Evolutionary conservation across 2,329 filamentous ascomycete genomes (phyloP), one percentile per base, ranked within the genome.

Genomic region (Trichoderma koningii): DNA sequence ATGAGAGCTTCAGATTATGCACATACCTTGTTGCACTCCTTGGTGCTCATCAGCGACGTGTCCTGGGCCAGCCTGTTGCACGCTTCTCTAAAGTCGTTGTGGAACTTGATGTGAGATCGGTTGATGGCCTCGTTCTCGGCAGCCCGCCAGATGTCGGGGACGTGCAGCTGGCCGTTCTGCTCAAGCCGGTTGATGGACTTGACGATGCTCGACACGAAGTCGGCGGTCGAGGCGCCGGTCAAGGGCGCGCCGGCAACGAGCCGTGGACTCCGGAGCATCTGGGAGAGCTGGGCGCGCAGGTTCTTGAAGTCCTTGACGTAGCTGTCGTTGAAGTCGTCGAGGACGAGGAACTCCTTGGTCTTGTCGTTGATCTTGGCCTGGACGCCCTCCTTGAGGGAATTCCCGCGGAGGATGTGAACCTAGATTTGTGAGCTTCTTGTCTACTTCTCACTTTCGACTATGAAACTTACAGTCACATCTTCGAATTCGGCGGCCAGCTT

Each of bases 231-330:
- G 26, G 48, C 50, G 14, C 60, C 60, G 7, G 60, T 47, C n/a
- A 63, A 26, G 19, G 60, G 47, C 38, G 48, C 60, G 30, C 60
- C 60, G 41, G 60, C 60, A 26, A 63, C 60, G 5, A 63, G 60
- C 47, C 60, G 50, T 19, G 60, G 60, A 1, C 7, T 47, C 21
- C 60, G 42, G 3, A 63, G 60, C 50, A 63, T 63, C 60, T 63
- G 60, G 7, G 60, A 47, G 23, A 63, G 15, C 19, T 51, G 28
- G 9, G 60, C 34, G 12, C 60, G 60, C 50, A 63, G 50, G 15
- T 63, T 55, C 60, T 63, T 63, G 10, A 63, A 63, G 50, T 63
- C 60, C 4, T 51, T 63, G 60, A 63, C 60, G 30, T 63, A 63
- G 41, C 19, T 63, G 26, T 63, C 60, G 19, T 63, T 63, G 60